Base-by-base conservation (phyloP, 2,329 filamentous ascomycete genomes). In the Ophiosphaerella herpotricha region DNA sequence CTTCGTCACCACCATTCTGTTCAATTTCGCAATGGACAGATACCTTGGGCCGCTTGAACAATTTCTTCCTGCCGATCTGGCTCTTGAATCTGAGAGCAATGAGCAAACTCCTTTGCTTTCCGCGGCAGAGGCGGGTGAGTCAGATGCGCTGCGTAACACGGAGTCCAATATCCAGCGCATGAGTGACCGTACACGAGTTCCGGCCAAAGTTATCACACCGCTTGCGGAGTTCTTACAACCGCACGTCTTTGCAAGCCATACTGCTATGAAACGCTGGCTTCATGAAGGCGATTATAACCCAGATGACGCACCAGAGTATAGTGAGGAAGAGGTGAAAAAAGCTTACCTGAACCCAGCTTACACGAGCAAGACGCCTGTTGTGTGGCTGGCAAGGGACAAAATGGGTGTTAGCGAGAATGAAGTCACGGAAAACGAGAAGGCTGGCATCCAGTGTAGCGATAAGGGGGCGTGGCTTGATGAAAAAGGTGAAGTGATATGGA, bases 311-410 rank as follows among this genome's bases (percentile, higher is more conserved):
- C 69, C 66, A 2, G 52, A 67, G 29, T 73, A 73, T 40, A 63
- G 46, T 14, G 69, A 72, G 11, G 67, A 70, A 4, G 63, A 67
- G 24, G 6, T 72, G 7, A 61, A 63, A 29, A 74, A 68, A 39
- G 71, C 69, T 24, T 73, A 73, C 42, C 39, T 68, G 21, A 66
- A 74, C 41, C 71, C 71, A 3, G 69, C 64, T 26, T 68, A 68
- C 23, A 66, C 66, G n/a, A 68, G 63, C 36, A 57, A 57, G 36
- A 69, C 68, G 35, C 68, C 71, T 0, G 29, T 68, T n/a, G 55
- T 72, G 7, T 73, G 71, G 70, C 23, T 74, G 14, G 61, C 69
- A 14, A 65, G 50, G 40, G 71, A 74, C 37, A 53, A 57, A 14
- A 65, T 68, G 49, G 67, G 67, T 12, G 67, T 68, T 5, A 71